phyloP scores from a whole-genome alignment of 495 filamentous ascomycete species.

The Penicillium cinerascens region DNA sequence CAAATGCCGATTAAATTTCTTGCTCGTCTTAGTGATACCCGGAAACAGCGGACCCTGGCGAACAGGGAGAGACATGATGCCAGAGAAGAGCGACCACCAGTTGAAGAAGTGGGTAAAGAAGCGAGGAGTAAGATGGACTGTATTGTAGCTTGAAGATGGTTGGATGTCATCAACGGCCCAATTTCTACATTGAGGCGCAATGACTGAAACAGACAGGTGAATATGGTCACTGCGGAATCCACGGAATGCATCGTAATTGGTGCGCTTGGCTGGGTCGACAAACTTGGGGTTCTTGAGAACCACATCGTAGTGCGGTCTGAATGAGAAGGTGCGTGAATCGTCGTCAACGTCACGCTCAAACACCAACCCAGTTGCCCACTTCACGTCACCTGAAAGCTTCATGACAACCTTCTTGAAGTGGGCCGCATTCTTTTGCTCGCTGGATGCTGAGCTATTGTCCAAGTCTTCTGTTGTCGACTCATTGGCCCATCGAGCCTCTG shows the following conservation, averaged over 20 bases:
- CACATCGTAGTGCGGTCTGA: slow-evolving; percentile 90
- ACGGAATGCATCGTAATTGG: slow-evolving; percentile 83
- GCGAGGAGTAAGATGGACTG: slow-evolving; percentile 84
- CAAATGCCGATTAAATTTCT: slow-evolving; percentile 95
- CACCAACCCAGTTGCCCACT: slow-evolving; percentile 83
- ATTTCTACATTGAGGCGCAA: slow-evolving; percentile 69
- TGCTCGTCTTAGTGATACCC: slow-evolving; percentile 88
- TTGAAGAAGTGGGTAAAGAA: slow-evolving; percentile 98
- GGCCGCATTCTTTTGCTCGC: slow-evolving; percentile 66
- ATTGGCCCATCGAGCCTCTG: slow-evolving; percentile 70
- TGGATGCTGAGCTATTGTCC: slow-evolving; percentile 60
- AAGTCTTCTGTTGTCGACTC: slow-evolving; percentile 54
- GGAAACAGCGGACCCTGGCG: slow-evolving; percentile 90
- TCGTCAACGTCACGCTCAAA: slow-evolving; percentile 76
- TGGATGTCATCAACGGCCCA: slow-evolving; percentile 72
- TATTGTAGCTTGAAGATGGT: slow-evolving; percentile 85
- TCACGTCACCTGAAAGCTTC: slow-evolving; percentile 94
- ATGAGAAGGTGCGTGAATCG: slow-evolving; percentile 73
- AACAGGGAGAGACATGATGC: slow-evolving; percentile 90
- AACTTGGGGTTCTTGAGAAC: slow-evolving; percentile 74
- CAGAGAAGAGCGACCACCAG: slow-evolving; percentile 96
- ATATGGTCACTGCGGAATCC: slow-evolving; percentile 95
- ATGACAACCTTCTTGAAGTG: slow-evolving; percentile 96
- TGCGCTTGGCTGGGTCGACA: slow-evolving; percentile 49
- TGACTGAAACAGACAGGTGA: slow-evolving; percentile 85